A percentile compares a stretch with the other conserved stretches of the same genome.
phyloP scores from a whole-genome alignment of 148 eudicot genomes.

The Gaultheria prostrata region DNA sequence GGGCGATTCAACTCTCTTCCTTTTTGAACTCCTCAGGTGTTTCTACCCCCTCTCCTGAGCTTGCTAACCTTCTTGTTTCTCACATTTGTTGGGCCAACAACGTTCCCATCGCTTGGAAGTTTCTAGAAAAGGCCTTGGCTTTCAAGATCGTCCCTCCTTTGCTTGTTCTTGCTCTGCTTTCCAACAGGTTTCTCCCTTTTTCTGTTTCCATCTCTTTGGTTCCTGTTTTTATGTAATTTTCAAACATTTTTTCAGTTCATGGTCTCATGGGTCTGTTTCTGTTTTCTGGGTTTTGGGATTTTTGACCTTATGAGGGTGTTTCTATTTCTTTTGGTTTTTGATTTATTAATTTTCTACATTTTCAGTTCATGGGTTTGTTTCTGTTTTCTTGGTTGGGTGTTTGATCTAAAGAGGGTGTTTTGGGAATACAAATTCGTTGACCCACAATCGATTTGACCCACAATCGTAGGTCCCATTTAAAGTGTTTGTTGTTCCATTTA shows the following conservation, averaged over 20 bases:
- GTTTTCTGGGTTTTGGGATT: background rate
- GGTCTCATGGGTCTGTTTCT: background rate
- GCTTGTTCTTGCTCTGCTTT: slow-evolving; percentile 77
- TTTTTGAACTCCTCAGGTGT: slow-evolving; percentile 50
- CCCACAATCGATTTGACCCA: background rate
- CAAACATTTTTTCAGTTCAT: background rate
- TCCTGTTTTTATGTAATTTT: background rate
- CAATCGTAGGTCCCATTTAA: background rate
- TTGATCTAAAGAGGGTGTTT: background rate
- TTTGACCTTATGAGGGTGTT: background rate
- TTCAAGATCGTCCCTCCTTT: slow-evolving; percentile 63
- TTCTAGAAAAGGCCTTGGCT: slow-evolving; percentile 62
- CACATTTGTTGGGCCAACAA: slow-evolving; percentile 91
- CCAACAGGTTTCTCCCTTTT: slow-evolving; percentile 50
- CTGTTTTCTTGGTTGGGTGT: background rate
- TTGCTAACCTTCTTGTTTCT: slow-evolving; percentile 67
- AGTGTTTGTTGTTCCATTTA: background rate
- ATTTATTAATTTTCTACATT: background rate
- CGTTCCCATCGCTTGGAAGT: slow-evolving; percentile 84
- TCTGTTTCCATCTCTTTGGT: background rate
- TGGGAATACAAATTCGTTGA: background rate
- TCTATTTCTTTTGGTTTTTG: background rate
- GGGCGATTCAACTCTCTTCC: slow-evolving; percentile 78
- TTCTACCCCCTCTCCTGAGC: slow-evolving; percentile 63
- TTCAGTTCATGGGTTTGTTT: background rate